A percentile compares a stretch with the other conserved stretches of the same genome.
Conservation (phyloP, 176 grass and related monocot species). For the Cocos nucifera region DNA sequence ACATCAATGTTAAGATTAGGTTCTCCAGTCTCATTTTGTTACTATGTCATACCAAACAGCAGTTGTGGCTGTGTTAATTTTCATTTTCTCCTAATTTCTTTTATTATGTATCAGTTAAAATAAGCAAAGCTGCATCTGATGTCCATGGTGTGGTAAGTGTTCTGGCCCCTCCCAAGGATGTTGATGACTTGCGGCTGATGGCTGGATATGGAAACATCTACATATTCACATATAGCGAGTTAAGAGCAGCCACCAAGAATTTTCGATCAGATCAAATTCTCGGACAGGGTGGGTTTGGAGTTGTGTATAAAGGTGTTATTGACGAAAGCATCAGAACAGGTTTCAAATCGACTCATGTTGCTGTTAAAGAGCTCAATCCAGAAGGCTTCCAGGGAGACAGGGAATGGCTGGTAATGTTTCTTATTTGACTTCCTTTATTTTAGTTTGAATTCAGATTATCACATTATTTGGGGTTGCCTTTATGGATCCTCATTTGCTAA, state of each 20-base stretch:
- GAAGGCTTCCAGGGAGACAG: slow-evolving; percentile 96
- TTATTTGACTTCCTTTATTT: slow-evolving; percentile 2
- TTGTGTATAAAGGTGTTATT: slow-evolving; percentile 90
- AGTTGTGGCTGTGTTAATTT: not conserved
- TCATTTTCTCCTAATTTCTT: slow-evolving; percentile 15
- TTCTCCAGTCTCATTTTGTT: too few species aligned
- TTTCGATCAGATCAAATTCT: slow-evolving; percentile 82
- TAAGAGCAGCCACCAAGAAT: slow-evolving; percentile 82
- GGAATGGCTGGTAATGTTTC: slow-evolving; percentile 75
- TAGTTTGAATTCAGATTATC: not conserved
- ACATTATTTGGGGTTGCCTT: too few species aligned
- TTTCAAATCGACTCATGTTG: slow-evolving; percentile 66
- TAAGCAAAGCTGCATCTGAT: slow-evolving; percentile 47
- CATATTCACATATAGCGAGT: slow-evolving; percentile 72
- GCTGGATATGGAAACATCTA: slow-evolving; percentile 73
- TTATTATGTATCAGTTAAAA: slow-evolving; percentile 33
- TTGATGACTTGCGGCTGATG: slow-evolving; percentile 56
- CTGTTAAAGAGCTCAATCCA: slow-evolving; percentile 89
- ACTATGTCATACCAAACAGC: not conserved
- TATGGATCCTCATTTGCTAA: too few species aligned
- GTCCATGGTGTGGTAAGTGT: slow-evolving; percentile 39
- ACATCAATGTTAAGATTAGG: too few species aligned
- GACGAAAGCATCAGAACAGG: slow-evolving; percentile 66
- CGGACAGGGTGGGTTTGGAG: slow-evolving; percentile 91
- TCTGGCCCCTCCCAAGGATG: slow-evolving; percentile 84